Percentiles rank a stretch among this genome's conserved stretches.
phyloP scores from a whole-genome alignment of 257 asterid genomes.

The Nicotiana knightiana region DNA sequence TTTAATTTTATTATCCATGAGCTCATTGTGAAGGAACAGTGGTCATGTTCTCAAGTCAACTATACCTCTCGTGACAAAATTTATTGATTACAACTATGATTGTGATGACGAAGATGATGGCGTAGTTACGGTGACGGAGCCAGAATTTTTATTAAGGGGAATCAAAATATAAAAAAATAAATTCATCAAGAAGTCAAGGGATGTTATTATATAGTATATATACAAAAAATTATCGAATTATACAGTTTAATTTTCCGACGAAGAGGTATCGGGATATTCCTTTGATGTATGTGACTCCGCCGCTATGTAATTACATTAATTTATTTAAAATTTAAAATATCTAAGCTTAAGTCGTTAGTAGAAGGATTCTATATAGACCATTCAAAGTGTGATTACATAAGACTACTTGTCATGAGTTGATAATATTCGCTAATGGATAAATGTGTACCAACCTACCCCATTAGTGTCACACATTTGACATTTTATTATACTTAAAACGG shows the following conservation, averaged over 20 bases:
- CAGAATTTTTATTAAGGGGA: no score
- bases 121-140: neutral
- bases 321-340: neutral
- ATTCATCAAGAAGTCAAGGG: no score
- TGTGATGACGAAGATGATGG: neutral
- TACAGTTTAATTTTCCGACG: no score
- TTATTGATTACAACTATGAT: neutral
- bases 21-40: neutral
- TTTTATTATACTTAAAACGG: neutral
- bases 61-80: neutral
- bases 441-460: neutral
- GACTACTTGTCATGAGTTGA: neutral
- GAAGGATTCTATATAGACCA: neutral
- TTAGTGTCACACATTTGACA: neutral
- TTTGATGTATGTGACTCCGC: no score
- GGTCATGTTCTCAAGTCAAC: neutral
- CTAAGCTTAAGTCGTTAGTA: neutral
- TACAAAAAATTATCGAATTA: no score
- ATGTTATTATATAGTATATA: no score
- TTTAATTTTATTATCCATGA: neutral
- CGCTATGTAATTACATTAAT: neutral
- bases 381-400: neutral
- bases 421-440: neutral
- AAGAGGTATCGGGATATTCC: no score
- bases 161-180: no score